phyloP scores from a whole-genome alignment of 257 asterid species.

The Haberlea rhodopensis region DNA sequence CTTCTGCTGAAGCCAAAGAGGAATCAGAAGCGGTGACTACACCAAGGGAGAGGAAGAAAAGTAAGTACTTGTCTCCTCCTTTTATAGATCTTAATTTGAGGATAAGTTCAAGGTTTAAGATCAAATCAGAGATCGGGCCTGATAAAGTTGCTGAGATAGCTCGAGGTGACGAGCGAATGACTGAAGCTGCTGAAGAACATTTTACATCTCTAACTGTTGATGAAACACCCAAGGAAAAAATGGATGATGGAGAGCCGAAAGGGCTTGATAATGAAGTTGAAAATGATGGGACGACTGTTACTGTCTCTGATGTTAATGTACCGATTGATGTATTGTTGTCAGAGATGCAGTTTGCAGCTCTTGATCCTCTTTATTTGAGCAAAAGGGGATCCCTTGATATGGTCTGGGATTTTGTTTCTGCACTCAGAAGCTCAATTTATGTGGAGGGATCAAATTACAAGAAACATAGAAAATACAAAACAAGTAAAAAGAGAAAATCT shows the following conservation, averaged over 20 bases:
- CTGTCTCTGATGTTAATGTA: conserved; percentile 31
- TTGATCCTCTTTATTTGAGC: too few relatives aligned
- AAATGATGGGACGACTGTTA: conserved; percentile 20
- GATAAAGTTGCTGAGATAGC: conserved; percentile 30
- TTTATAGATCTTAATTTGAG: conserved; percentile 37
- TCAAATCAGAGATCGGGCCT: conserved; percentile 24
- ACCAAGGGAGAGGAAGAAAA: conserved; percentile 77
- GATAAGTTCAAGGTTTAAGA: conserved; percentile 30
- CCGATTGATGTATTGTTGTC: conserved; percentile 37
- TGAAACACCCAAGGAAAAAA: conserved; percentile 19
- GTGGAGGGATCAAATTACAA: conserved; percentile 35
- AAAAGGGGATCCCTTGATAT: too few relatives aligned
- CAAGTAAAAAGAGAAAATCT: conserved; percentile 40
- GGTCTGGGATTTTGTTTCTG: too few relatives aligned
- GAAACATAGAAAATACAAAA: conserved; percentile 18
- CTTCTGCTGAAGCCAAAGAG: too few relatives aligned
- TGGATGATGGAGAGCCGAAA: background rate
- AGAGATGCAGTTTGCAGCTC: too few relatives aligned
- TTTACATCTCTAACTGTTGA: conserved; percentile 27
- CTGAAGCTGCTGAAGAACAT: conserved; percentile 35
- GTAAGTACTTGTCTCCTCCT: conserved; percentile 80
- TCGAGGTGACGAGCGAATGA: conserved; percentile 28
- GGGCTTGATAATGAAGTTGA: conserved; percentile 12
- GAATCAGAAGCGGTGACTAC: too few relatives aligned
- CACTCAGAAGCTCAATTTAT: conserved; percentile 47